Percentiles rank a stretch among this genome's conserved stretches.
Evolutionary conservation across 208 protist species (phyloP).

Genomic region (Polymyxa betae): DNA sequence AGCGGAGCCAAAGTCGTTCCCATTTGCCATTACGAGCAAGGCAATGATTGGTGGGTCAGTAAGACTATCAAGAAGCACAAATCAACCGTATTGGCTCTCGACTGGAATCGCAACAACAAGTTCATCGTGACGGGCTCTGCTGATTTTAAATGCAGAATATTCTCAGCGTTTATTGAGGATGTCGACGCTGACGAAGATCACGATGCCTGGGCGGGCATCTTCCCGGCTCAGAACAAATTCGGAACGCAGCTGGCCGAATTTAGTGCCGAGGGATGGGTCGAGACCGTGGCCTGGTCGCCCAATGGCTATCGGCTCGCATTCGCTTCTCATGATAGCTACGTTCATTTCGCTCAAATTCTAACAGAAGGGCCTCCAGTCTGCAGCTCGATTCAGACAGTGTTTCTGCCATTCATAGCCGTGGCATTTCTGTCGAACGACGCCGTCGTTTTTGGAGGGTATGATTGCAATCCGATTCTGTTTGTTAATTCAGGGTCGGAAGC

Average conservation of each 20-base stretch:
- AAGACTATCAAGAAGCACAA: conserved; percentile 76
- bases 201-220: conserved; percentile 36
- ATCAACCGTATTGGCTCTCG: conserved; percentile 79
- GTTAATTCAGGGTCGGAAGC: conserved; percentile 39
- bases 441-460: conserved; percentile 64
- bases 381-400: conserved; percentile 14
- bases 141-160: conserved; percentile 80
- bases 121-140: conserved; percentile 77
- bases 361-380: background rate
- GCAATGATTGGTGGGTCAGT: conserved; percentile 88
- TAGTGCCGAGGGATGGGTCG: conserved; percentile 76
- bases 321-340: background rate
- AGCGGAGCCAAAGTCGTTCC: conserved; percentile 77
- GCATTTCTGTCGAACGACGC: conserved; percentile 62
- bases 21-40: conserved; percentile 86
- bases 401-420: conserved; percentile 60
- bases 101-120: conserved; percentile 84
- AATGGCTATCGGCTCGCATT: conserved; percentile 76
- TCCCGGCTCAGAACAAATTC: conserved; percentile 69
- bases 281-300: conserved; percentile 76
- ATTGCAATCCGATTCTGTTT: conserved; percentile 62
- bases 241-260: conserved; percentile 74
- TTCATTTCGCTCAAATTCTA: conserved; percentile 53
- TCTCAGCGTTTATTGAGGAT: conserved; percentile 77
- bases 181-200: conserved; percentile 68